phyloP scores from a whole-genome alignment of 352 stramenopile genomes.

The Phytophthora europaea region DNA sequence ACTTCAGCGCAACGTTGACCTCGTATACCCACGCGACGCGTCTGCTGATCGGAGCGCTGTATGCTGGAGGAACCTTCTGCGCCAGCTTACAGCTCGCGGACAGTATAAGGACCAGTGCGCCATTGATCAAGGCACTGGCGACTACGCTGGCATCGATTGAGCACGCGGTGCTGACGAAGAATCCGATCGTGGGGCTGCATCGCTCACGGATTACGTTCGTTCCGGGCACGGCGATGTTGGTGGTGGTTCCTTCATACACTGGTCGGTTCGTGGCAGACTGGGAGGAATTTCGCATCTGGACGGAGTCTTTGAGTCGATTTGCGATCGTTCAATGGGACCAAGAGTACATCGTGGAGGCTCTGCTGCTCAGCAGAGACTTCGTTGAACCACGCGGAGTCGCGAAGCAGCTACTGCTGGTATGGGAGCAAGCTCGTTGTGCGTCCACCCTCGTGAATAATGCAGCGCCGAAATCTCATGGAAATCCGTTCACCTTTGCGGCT shows the following conservation, averaged over 20 bases:
- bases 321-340: conserved; percentile 36
- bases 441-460: neutral
- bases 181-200: conserved; percentile 40
- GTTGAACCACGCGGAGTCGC: conserved; percentile 11
- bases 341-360: conserved; percentile 43
- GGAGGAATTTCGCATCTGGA: conserved; percentile 26
- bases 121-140: conserved; percentile 41
- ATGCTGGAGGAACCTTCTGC: conserved; percentile 53
- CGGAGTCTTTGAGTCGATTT: conserved; percentile 43
- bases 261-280: neutral
- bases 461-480: neutral
- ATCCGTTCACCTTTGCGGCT: conserved; percentile 24
- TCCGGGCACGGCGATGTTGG: conserved; percentile 48
- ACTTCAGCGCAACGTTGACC: conserved; percentile 40
- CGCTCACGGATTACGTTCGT: conserved; percentile 42
- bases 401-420: conserved; percentile 35
- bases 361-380: conserved; percentile 46
- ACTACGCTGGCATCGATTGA: conserved; percentile 41
- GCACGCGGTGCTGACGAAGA: conserved; percentile 47
- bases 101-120: neutral
- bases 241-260: conserved; percentile 23
- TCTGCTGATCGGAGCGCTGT: conserved; percentile 53
- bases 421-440: conserved; percentile 25
- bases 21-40: conserved; percentile 45
- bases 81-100: conserved; percentile 20